Conservation (phyloP, 352 stramenopile genomes). For the Phytophthora aleatoria region DNA sequence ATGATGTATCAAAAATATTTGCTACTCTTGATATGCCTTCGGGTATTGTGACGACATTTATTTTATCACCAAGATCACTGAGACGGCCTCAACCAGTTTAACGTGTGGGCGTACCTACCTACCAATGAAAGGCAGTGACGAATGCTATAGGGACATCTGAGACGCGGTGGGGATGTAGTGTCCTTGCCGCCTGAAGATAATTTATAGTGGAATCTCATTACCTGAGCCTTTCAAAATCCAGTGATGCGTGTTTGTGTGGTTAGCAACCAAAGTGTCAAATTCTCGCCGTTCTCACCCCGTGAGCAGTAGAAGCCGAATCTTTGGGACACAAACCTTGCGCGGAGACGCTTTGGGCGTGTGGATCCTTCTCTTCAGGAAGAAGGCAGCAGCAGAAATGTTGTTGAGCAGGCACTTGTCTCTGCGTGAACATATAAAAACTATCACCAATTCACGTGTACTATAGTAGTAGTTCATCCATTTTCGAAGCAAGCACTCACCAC, state of each 20-base stretch:
- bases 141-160: slow-evolving; percentile 92
- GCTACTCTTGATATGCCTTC: slow-evolving; percentile 85
- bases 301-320: slow-evolving; percentile 88
- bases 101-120: slow-evolving; percentile 2
- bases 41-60: slow-evolving; percentile 82
- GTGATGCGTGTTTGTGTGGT: slow-evolving; percentile 1
- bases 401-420: slow-evolving; percentile 44
- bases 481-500: too few relatives aligned
- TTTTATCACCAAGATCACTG: slow-evolving; percentile 91
- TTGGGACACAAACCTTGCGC: slow-evolving; percentile 70
- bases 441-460: too few relatives aligned
- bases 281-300: slow-evolving; percentile 73
- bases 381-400: slow-evolving; percentile 74
- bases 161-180: slow-evolving; percentile 41
- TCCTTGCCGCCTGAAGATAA: slow-evolving; percentile 68
- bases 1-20: slow-evolving; percentile 91
- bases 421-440: slow-evolving; percentile 33
- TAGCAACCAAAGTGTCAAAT: slow-evolving; percentile 92
- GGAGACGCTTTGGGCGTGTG: slow-evolving; percentile 18
- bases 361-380: slow-evolving; percentile 46
- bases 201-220: slow-evolving; percentile 92
- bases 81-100: slow-evolving; percentile 51
- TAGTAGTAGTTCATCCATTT: too few relatives aligned
- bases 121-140: slow-evolving; percentile 68
- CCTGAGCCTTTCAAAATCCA: slow-evolving; percentile 62